Percentiles rank a stretch among this genome's conserved stretches.
Conservation (phyloP, 2,329 filamentous ascomycete genomes). For the Cladosporium sp. region DNA sequence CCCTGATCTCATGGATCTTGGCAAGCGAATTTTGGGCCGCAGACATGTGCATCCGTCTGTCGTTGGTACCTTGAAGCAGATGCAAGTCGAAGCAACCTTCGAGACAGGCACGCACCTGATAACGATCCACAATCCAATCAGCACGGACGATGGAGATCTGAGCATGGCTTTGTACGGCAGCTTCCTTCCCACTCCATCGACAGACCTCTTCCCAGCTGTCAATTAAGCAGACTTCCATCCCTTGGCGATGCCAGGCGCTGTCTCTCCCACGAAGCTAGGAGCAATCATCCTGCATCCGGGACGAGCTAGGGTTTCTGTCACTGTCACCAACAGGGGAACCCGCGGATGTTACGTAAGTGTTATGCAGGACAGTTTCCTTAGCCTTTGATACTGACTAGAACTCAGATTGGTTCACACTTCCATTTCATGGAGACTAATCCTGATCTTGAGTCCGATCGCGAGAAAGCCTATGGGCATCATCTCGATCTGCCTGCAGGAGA, state of each 20-base stretch:
- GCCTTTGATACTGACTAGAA: neutral
- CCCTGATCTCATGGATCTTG: constrained; percentile 87
- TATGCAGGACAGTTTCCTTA: neutral
- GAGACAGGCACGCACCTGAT: constrained; percentile 88
- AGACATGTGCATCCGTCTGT: constrained; percentile 88
- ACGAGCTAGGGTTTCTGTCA: neutral
- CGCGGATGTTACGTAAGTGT: neutral
- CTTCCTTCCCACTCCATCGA: constrained; percentile 76
- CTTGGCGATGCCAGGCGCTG: neutral
- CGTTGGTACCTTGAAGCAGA: constrained; percentile 72
- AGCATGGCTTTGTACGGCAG: constrained; percentile 86
- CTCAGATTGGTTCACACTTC: constrained; percentile 78
- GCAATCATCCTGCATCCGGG: constrained; percentile 35
- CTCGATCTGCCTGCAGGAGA: constrained; percentile 87
- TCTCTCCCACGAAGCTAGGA: neutral
- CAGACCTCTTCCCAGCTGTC: constrained; percentile 70
- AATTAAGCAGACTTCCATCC: neutral
- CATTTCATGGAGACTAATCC: constrained; percentile 94
- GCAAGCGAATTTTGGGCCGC: constrained; percentile 87
- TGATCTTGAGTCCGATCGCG: constrained; percentile 79
- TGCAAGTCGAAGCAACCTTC: constrained; percentile 95
- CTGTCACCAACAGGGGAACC: neutral
- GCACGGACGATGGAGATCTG: constrained; percentile 80
- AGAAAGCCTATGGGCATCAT: constrained; percentile 75
- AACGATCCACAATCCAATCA: constrained; percentile 87